Evolutionary conservation across 148 eudicot genomes (phyloP), one percentile per base, ranked within the genome.

Genomic region (Silene conica): DNA sequence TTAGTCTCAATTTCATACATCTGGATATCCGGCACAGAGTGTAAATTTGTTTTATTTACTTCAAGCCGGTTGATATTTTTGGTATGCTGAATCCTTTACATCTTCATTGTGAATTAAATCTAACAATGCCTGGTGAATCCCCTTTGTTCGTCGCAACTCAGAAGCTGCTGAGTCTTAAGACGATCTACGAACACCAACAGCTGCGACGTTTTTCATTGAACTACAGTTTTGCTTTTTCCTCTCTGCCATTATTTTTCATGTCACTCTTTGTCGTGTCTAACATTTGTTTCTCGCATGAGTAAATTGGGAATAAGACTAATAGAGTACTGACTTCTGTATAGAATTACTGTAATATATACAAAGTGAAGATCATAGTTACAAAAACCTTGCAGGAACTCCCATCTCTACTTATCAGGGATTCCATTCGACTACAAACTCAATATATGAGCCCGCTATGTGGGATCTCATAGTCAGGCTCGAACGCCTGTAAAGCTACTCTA

Each of bases 311-410:
- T 63, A 28, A 19, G 14, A n/a, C 6, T 60, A 19, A 4, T 63
- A 63, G 6, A 63, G 15, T 31, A 19, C 12, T 18, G 7, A 63
- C 38, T 8, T 46, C 69, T 34, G 41, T 62, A n/a, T 0, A 50
- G 22, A 19, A 64, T 16, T 15, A 19, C 70, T 38, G 12, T 34
- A 34, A 15, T 19, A 66, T 66, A 8, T 38, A 66, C 69, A 66
- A 34, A 34, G 48, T 38, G n/a, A 38, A 41, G 18, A 66, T 18
- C 5, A 66, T 38, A 66, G 13, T 43, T 41, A 41, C 70, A 67
- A 67, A 41, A 67, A 16, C 31, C 22, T 61, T 34, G 34, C 68
- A 34, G 68, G 68, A 14, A 31, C 38, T 64, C 48, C 68, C 65
- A 20, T 25, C 34, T 64, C 16, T 63, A 25, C 38, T 13, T 63